Base-by-base conservation (phyloP, 1,284 basidiomycete species). In the Fomes fomentarius region DNA sequence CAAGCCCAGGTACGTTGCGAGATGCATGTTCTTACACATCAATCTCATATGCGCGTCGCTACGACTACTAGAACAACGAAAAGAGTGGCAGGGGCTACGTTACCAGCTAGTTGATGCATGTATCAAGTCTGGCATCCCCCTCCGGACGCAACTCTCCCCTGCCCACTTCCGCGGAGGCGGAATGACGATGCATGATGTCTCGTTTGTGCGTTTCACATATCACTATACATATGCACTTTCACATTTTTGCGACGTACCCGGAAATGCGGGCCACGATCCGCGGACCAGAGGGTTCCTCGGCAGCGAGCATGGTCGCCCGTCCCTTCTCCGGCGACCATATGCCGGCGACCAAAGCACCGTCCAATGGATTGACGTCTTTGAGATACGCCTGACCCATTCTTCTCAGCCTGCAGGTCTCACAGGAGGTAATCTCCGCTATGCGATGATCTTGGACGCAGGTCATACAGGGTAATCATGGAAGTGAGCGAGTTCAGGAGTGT, bases 1-100 rank as follows among this genome's bases (percentile, higher is more conserved):
- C 89, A 0, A 88, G 84, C 63, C 60, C 71, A 50, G 78, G 85
- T 87, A 61, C 58, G 78, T 63, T 14, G 38, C 28, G 17, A 5
- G 8, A 19, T 12, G 35, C 9, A 33, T 21, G 28, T 8, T 11
- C 4, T 19, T 21, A 15, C 21, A 39, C 14, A n/a, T n/a, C n/a
- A n/a, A n/a, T n/a, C n/a, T n/a, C n/a, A n/a, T n/a, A n/a, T n/a
- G n/a, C n/a, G 15, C 10, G 25, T 24, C 7, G 7, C 15, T 26
- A 19, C 39, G 7, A 7, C 14, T 15, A 3, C 9, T 10, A 61
- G 59, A 50, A 11, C 58, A 60, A 39, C 58, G 57, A 4, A 30
- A 41, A 12, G 50, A 54, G 21, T 61, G 59, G 59, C 50, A 49
- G 46, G 42, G 17, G 14, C 19, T 63, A 12, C 61, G 61, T 22